phyloP scores from a whole-genome alignment of 164 flowering plant genomes.

The Warburgia ugandensis region DNA sequence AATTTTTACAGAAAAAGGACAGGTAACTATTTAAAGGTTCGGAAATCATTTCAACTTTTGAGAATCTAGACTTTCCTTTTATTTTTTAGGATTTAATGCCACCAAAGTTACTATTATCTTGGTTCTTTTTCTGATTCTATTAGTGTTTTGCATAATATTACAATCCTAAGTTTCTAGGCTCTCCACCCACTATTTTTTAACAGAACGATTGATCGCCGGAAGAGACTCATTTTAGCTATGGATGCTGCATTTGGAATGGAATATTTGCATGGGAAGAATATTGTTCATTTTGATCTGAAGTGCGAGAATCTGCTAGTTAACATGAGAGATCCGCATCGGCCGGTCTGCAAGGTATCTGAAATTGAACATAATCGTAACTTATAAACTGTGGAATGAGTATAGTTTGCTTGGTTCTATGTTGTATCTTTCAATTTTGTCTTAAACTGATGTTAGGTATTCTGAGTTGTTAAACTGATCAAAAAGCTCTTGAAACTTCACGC shows the following conservation, averaged over 20 bases:
- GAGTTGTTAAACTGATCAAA: no score
- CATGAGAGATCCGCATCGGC: conserved; percentile 96
- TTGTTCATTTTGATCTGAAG: conserved; percentile 95
- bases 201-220: conserved; percentile 98
- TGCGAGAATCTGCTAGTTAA: conserved; percentile 89
- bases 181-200: not conserved
- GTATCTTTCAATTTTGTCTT: no score
- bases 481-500: no score
- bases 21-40: conserved; percentile 41
- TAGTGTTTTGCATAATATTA: not conserved
- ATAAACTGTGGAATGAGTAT: no score
- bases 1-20: conserved; percentile 90
- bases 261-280: conserved; percentile 89
- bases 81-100: no score
- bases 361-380: no score
- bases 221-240: conserved; percentile 93
- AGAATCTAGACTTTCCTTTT: no score
- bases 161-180: not conserved
- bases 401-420: no score
- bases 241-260: conserved; percentile 98
- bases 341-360: conserved; percentile 81
- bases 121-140: not conserved
- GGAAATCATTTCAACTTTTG: conserved; percentile 1
- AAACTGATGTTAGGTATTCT: no score
- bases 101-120: not conserved